Evolutionary conservation across 2,329 filamentous ascomycete species (phyloP).

Genomic region (Neospermospora avenae): DNA sequence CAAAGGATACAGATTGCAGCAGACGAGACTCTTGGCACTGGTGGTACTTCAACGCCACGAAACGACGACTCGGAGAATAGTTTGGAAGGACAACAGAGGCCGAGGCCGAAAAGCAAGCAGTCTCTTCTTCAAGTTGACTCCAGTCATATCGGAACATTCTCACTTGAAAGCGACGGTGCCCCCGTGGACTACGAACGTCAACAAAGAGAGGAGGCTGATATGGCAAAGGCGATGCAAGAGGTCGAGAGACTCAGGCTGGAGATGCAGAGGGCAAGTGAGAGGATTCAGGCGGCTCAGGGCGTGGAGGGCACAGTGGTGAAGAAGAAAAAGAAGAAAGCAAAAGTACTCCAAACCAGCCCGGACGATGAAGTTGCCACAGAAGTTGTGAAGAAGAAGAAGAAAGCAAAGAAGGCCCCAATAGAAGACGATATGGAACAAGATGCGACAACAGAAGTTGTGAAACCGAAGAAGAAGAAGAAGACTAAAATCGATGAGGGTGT

Average conservation of each 20-base stretch:
- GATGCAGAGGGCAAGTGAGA: slow-evolving; percentile 80
- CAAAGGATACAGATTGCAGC: slow-evolving; percentile 65
- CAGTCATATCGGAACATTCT: slow-evolving; percentile 71
- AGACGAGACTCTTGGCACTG: slow-evolving; percentile 67
- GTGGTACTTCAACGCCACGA: slow-evolving; percentile 46
- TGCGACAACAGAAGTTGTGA: slow-evolving; percentile 27
- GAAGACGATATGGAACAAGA: slow-evolving; percentile 25
- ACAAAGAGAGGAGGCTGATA: slow-evolving; percentile 78
- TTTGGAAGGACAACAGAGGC: slow-evolving; percentile 47
- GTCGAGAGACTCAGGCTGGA: slow-evolving; percentile 82
- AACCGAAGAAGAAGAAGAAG: slow-evolving; percentile 45
- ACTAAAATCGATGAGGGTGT: slow-evolving; percentile 21
- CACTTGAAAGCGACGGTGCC: slow-evolving; percentile 54
- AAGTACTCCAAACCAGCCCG: slow-evolving; percentile 32
- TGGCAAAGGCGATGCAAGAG: slow-evolving; percentile 83
- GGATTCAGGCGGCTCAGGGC: slow-evolving; percentile 68
- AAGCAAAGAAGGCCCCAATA: slow-evolving; percentile 37
- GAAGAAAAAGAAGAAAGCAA: slow-evolving; percentile 56
- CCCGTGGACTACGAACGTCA: slow-evolving; percentile 60
- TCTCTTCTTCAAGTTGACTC: slow-evolving; percentile 82
- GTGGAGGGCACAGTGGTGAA: slow-evolving; percentile 64
- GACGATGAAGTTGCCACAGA: slow-evolving; percentile 18
- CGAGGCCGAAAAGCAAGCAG: slow-evolving; percentile 52
- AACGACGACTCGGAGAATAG: slow-evolving; percentile 55
- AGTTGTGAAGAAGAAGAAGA: slow-evolving; percentile 50